Evolutionary conservation across 495 filamentous ascomycete species (phyloP).

Genomic region (Neurospora sp.): DNA sequence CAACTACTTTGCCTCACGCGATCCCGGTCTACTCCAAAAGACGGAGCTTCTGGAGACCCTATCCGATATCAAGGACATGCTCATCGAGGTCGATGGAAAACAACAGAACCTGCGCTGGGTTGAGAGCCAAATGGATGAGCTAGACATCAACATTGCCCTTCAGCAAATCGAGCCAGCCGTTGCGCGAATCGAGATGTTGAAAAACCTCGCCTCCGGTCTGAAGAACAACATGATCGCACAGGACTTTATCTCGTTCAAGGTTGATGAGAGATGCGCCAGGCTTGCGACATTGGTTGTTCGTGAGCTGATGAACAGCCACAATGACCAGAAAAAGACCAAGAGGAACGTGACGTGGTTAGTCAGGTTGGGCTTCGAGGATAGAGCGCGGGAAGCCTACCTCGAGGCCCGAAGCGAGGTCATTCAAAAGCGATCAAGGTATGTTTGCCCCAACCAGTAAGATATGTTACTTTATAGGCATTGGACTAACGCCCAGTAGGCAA

Average conservation of each 20-base stretch:
- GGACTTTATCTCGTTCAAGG: conserved; percentile 78
- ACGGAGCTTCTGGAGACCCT: conserved; percentile 58
- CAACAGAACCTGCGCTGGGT: conserved; percentile 94
- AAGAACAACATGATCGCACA: conserved; percentile 79
- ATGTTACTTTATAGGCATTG: background rate
- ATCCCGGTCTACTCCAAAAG: conserved; percentile 62
- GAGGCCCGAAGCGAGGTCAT: conserved; percentile 66
- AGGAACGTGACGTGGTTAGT: conserved; percentile 71
- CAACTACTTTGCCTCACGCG: conserved; percentile 67
- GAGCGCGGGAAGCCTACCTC: conserved; percentile 79
- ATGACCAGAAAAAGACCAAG: conserved; percentile 59
- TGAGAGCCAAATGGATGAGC: conserved; percentile 86
- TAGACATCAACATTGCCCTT: conserved; percentile 91
- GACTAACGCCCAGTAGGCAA: conserved; percentile 48
- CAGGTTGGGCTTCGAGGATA: conserved; percentile 79
- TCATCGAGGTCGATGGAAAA: conserved; percentile 93
- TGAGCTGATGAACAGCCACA: conserved; percentile 61
- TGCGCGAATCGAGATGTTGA: conserved; percentile 68
- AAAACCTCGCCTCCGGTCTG: conserved; percentile 63
- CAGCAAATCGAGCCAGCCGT: conserved; percentile 85
- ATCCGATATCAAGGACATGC: conserved; percentile 62
- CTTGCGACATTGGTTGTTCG: conserved; percentile 66
- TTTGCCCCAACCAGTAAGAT: conserved; percentile 4
- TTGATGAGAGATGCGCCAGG: conserved; percentile 74
- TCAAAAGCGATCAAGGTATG: conserved; percentile 69